Base-by-base conservation (phyloP, 78 protist species). In the Speleostelium caveatum region DNA sequence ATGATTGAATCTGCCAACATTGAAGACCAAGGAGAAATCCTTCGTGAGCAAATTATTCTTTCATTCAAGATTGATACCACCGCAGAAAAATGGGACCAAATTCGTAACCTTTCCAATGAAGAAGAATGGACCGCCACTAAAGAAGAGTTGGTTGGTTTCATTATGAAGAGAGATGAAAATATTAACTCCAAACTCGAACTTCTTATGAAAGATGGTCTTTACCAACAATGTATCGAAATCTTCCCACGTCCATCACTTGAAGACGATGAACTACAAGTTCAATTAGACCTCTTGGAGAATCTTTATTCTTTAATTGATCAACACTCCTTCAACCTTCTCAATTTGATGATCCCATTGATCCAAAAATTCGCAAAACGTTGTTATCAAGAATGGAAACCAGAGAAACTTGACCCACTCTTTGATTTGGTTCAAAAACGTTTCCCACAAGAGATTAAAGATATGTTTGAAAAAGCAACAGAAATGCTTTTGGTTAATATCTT, bases 41-140 rank as follows among this genome's bases (percentile, higher is more conserved):
- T 86, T 17, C 71, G 95, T 36, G 75, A 69, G 3, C 95, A 91
- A 75, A 39, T 61, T 33, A 75, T 91, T 74, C 14, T 91, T 35
- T 32, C 86, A n/a, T 91, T 91, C 74, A 78, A 38, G 42, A 75
- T 63, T 49, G 88, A 80, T 21, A 68, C 95, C 2, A 53, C 73
- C 2, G 39, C 71, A 14, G 88, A 59, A 51, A 83, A 75, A 38
- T 91, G 95, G 95, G 94, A 91, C 39, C 68, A 62, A n/a, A 80
- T 91, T 49, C 35, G 95, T 36, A 75, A 91, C 33, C 53, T 91
- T 12, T 73, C 90, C 1, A 39, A 42, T 12, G 85, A 78, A 73
- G 87, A 78, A 30, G 95, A 91, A 32, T 91, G 95, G 95, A 85
- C 49, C 0, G 63, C 39, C 3, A 73, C 86, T 3, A 91, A 91